phyloP scores from a whole-genome alignment of 2,329 filamentous ascomycete genomes.

The Sarocladiaceae sp. region DNA sequence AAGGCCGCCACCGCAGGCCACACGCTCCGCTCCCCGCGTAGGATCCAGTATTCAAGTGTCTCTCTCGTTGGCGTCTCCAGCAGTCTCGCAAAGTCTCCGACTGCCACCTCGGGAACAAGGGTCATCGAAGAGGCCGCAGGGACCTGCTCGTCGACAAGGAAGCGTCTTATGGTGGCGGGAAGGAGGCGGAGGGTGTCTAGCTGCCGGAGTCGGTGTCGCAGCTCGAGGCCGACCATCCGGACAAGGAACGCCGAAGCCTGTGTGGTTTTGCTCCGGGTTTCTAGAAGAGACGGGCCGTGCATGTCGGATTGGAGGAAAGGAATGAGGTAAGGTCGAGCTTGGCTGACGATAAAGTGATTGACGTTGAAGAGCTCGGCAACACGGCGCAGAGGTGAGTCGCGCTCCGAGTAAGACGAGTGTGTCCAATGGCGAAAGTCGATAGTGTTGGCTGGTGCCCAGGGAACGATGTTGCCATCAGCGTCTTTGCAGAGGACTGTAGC shows the following conservation, averaged over 20 bases:
- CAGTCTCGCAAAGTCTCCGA: conserved; percentile 67
- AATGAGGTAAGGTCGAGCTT: conserved; percentile 82
- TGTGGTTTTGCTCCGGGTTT: conserved; percentile 50
- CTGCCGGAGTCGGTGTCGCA: conserved; percentile 75
- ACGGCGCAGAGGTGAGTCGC: conserved; percentile 58
- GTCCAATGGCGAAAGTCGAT: conserved; percentile 63
- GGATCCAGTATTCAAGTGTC: conserved; percentile 77
- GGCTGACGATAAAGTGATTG: conserved; percentile 91
- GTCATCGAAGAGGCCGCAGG: conserved; percentile 67
- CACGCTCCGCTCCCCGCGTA: conserved; percentile 76
- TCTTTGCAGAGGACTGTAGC: conserved; percentile 71
- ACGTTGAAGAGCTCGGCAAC: conserved; percentile 84
- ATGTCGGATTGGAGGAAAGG: conserved; percentile 79
- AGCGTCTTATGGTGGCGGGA: conserved; percentile 62
- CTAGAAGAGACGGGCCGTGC: conserved; percentile 63
- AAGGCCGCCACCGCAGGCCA: conserved; percentile 86
- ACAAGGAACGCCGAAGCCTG: conserved; percentile 54
- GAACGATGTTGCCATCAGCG: conserved; percentile 62
- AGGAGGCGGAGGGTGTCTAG: conserved; percentile 71
- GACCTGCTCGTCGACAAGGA: conserved; percentile 76
- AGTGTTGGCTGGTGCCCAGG: conserved; percentile 62
- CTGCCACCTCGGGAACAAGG: conserved; percentile 71
- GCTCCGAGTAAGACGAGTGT: conserved; percentile 57
- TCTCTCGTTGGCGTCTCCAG: conserved; percentile 76
- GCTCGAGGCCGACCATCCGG: conserved; percentile 66